Evolutionary conservation across 2,329 filamentous ascomycete genomes (phyloP).

Genomic region (Aspergillus pseudoglaucus): DNA sequence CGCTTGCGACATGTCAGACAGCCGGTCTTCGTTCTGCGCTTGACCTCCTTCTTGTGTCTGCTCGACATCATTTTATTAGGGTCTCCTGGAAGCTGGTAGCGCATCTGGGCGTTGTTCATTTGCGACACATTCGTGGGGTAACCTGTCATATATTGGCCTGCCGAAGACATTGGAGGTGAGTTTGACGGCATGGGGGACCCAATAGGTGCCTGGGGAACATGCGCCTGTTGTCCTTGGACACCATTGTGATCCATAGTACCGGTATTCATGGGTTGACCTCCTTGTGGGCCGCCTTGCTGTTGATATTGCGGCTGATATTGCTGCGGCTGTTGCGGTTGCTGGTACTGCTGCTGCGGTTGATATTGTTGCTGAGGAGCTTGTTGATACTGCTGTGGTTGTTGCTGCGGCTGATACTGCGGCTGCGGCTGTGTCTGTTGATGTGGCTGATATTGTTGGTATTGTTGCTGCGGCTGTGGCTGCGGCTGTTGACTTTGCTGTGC

Average conservation of each 20-base stretch:
- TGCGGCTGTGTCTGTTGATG: slow-evolving; percentile 24
- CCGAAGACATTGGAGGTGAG: slow-evolving; percentile 45
- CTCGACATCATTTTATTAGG: slow-evolving; percentile 53
- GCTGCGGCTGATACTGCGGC: slow-evolving; percentile 27
- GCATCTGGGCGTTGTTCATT: slow-evolving; percentile 42
- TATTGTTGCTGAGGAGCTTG: slow-evolving; percentile 35
- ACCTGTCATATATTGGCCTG: slow-evolving; percentile 50
- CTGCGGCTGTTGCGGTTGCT: slow-evolving; percentile 21
- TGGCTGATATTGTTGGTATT: slow-evolving; percentile 24
- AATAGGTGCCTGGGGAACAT: slow-evolving; percentile 38
- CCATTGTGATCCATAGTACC: slow-evolving; percentile 14
- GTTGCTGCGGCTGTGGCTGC: slow-evolving; percentile 18
- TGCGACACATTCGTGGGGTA: slow-evolving; percentile 28
- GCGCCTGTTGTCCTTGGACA: slow-evolving; percentile 24
- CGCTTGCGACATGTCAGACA: slow-evolving; percentile 60
- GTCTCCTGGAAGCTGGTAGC: slow-evolving; percentile 45
- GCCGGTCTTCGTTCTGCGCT: slow-evolving; percentile 68
- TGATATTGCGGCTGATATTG: slow-evolving; percentile 24
- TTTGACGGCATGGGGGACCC: slow-evolving; percentile 45
- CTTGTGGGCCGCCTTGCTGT: slow-evolving; percentile 25
- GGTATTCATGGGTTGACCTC: slow-evolving; percentile 14
- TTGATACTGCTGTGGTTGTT: slow-evolving; percentile 25
- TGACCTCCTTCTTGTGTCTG: slow-evolving; percentile 65
- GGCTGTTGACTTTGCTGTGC: slow-evolving; percentile 23
- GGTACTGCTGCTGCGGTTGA: slow-evolving; percentile 21